Base-by-base conservation (phyloP, 345 rosid species). In the Eucalyptus shirleyi region DNA sequence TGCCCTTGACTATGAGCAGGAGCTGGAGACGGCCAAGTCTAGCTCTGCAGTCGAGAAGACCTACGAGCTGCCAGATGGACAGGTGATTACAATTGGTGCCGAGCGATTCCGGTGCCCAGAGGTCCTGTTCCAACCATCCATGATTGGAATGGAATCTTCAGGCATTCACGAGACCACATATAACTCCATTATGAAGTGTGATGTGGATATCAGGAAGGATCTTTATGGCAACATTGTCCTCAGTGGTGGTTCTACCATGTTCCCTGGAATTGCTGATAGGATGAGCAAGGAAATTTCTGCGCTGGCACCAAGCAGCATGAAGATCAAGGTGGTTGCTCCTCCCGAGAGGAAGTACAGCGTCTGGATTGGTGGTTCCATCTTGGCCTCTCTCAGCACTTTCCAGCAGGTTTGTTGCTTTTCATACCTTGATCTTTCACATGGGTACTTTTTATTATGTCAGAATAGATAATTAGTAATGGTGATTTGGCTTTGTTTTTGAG, bases 201-300 rank as follows among this genome's bases (percentile, higher is more conserved):
- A 97, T 89, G 99, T 97, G 15, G 99, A 96, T 90, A 96, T 96
- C 91, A 95, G 96, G 91, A 96, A 96, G 92, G 98, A 97, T 92
- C 91, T 97, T 90, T 97, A 97, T 7, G 97, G 98, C 65, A 97
- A 97, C 93, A 96, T 96, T 88, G 99, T 97, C 37, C 98, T 97
- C 89, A 97, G 98, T 86, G 98, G 99, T 95, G 99, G 99, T 69
- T 91, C 99, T 18, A 97, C 99, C 50, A 97, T 97, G 99, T 97
- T 97, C 95, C 92, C 96, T 0, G 98, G 98, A 12, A 96, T 96
- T 26, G 97, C 96, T 3, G 99, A 96, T 87, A 95, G 99, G 90
- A 96, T 97, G 99, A 97, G 95, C 94, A 96, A 96, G 93, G 99
- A 97, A 89, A 97, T 97, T 91, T 92, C 99, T 34, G 98, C 99